Conservation (phyloP, 1,139 yeast genomes). For the Hanseniaspora sp. region DNA sequence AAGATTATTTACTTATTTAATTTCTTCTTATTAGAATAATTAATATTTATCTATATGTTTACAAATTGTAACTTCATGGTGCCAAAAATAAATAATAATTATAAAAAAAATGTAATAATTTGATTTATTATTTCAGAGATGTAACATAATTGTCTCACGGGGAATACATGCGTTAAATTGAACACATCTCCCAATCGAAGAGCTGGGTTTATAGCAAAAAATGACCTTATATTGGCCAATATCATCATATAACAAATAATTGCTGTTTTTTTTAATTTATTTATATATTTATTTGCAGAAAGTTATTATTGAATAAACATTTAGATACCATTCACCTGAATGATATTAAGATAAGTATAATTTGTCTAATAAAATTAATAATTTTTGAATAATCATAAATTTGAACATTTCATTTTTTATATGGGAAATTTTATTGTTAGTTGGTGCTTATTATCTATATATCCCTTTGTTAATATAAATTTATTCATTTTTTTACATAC, state of each 20-base stretch:
- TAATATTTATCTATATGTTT: not conserved
- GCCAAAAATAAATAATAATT: not conserved
- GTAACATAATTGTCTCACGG: conserved; percentile 16
- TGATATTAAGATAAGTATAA: not conserved
- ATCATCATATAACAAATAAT: conserved; percentile 14
- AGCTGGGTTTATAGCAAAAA: conserved; percentile 16
- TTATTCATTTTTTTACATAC: no score
- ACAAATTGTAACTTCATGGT: not conserved
- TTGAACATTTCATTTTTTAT: not conserved
- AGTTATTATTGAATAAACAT: not conserved
- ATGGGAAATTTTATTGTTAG: not conserved
- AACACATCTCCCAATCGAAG: conserved; percentile 15
- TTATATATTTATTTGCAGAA: no score
- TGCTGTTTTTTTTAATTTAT: not conserved
- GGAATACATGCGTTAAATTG: conserved; percentile 1
- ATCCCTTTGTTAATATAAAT: no score
- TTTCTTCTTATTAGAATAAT: no score
- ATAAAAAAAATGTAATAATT: not conserved
- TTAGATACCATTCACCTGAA: conserved; percentile 12
- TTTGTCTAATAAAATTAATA: not conserved
- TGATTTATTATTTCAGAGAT: conserved; percentile 6
- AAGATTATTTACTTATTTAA: no score
- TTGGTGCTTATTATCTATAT: no score
- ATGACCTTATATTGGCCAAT: conserved; percentile 15
- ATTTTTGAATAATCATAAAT: no score